Evolutionary conservation across 495 filamentous ascomycete species (phyloP).

Genomic region (Penicillium argentinense): DNA sequence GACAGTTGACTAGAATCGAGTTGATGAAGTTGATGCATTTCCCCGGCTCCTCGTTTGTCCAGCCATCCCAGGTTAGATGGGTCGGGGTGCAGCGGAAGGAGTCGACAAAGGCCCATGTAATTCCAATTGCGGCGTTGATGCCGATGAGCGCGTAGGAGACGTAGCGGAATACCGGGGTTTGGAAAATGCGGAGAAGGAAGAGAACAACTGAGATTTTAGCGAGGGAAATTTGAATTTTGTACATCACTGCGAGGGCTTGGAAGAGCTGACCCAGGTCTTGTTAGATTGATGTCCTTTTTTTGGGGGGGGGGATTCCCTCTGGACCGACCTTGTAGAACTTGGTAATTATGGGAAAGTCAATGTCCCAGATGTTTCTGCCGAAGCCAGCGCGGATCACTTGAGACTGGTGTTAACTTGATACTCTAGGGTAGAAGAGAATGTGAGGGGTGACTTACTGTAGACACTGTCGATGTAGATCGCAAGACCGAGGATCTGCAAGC

Average conservation of each 20-base stretch:
- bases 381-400: constrained; percentile 31
- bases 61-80: constrained; percentile 33
- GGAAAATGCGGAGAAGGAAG: constrained; percentile 45
- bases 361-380: constrained; percentile 33
- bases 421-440: neutral
- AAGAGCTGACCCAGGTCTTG: constrained; percentile 23
- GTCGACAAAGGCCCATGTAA: constrained; percentile 32
- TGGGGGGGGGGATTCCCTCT: neutral
- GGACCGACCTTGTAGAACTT: constrained; percentile 22
- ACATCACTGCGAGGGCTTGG: constrained; percentile 28
- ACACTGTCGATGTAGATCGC: constrained; percentile 18
- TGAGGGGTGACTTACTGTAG: constrained; percentile 14
- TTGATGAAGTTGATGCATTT: constrained; percentile 29
- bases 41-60: constrained; percentile 22
- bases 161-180: constrained; percentile 32
- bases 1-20: constrained; percentile 27
- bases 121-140: constrained; percentile 29
- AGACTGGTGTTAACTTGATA: neutral
- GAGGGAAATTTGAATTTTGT: constrained; percentile 38
- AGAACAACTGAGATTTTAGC: constrained; percentile 53
- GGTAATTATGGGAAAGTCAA: constrained; percentile 23
- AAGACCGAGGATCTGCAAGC: constrained; percentile 15
- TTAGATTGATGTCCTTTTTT: neutral
- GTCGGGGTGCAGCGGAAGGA: constrained; percentile 35
- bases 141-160: constrained; percentile 32